These are phyloP conservation scores for Phytophthora hibernalis DNA, from an alignment of 352 stramenopile species.

Conservation along the genomic window DNA sequence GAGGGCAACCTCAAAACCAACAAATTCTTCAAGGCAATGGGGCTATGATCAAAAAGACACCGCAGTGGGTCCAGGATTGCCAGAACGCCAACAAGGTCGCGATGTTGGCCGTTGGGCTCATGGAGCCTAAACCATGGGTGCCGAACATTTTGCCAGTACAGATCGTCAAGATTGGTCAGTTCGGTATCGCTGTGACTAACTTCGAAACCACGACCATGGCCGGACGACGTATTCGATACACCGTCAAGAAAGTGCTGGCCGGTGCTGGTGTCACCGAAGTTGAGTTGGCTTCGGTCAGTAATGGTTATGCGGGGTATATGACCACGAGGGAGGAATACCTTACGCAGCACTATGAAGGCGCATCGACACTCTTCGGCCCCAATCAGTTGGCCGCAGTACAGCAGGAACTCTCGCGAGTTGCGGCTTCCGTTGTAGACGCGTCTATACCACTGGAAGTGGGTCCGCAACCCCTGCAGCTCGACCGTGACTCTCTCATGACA, in stretches of 20 bases:
- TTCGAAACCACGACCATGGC: conserved; percentile 76
- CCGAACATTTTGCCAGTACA: conserved; percentile 63
- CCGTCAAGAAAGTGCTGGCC: conserved; percentile 36
- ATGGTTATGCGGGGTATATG: conserved; percentile 72
- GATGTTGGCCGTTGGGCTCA: conserved; percentile 48
- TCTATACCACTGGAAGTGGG: conserved; percentile 38
- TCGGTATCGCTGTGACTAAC: conserved; percentile 56
- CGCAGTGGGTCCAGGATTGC: conserved; percentile 53
- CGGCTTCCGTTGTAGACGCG: conserved; percentile 34
- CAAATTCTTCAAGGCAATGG: conserved; percentile 27
- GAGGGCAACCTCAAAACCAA: conserved; percentile 46
- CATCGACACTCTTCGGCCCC: conserved; percentile 74
- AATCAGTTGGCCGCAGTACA: conserved; percentile 69
- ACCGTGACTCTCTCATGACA: conserved; percentile 41
- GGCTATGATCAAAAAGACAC: conserved; percentile 16
- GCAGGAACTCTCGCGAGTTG: conserved; percentile 55
- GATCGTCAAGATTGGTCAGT: conserved; percentile 59
- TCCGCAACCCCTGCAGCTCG: conserved; percentile 43
- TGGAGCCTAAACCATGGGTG: conserved; percentile 51
- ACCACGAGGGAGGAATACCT: conserved; percentile 72
- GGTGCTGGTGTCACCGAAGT: conserved; percentile 46
- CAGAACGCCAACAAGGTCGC: conserved; percentile 51
- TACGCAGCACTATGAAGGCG: conserved; percentile 73
- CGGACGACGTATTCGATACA: conserved; percentile 51
- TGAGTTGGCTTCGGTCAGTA: conserved; percentile 59